Percentiles rank a stretch among this genome's conserved stretches.
phyloP scores from a whole-genome alignment of 768 basidiomycete genomes.

The Coprinopsis marcescibilis region DNA sequence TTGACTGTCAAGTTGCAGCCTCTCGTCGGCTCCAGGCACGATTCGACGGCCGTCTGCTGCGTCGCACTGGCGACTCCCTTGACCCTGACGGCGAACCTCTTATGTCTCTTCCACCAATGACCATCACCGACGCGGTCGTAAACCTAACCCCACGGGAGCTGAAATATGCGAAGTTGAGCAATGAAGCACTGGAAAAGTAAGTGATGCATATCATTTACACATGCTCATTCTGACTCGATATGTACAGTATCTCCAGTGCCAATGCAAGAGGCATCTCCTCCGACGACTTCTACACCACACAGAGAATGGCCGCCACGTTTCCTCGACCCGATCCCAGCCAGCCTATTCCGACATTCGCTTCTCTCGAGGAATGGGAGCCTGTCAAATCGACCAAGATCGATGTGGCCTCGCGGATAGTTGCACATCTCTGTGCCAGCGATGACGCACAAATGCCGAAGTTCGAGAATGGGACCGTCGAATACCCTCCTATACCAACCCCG shows the following conservation, averaged over 20 bases:
- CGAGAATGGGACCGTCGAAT: background rate
- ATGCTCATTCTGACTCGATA: background rate
- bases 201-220: background rate
- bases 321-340: background rate
- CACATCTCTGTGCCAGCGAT: background rate
- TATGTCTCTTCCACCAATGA: background rate
- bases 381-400: background rate
- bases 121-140: background rate
- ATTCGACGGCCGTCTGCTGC: background rate
- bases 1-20: background rate
- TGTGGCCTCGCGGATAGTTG: background rate
- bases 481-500: background rate
- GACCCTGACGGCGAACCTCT: background rate
- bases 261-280: background rate
- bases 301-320: background rate
- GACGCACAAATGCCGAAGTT: background rate
- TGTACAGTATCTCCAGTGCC: background rate
- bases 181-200: background rate
- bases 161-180: background rate
- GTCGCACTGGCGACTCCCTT: background rate
- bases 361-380: background rate
- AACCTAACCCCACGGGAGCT: background rate
- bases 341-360: background rate
- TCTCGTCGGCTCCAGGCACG: background rate
- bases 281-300: background rate